Evolutionary conservation across 2,329 filamentous ascomycete species (phyloP).

Genomic region (Nemania sp.): DNA sequence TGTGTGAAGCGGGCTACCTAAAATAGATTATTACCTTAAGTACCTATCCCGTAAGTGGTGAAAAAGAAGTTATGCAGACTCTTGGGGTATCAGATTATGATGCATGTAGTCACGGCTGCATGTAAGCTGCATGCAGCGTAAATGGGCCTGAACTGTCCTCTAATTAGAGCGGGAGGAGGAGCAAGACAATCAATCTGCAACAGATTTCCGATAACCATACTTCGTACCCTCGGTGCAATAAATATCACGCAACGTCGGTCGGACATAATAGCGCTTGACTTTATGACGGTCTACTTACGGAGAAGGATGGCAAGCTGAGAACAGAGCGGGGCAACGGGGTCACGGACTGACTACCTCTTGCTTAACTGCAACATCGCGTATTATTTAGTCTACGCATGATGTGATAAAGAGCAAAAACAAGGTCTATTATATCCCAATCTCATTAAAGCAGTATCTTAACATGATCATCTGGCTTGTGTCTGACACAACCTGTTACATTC

Average conservation of each 20-base stretch:
- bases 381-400: neutral
- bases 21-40: neutral
- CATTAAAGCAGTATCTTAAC: neutral
- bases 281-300: neutral
- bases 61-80: neutral
- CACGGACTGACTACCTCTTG: too few species aligned
- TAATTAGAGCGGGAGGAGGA: neutral
- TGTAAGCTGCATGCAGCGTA: neutral
- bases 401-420: too few species aligned
- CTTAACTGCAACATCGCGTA: neutral
- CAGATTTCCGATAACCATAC: neutral
- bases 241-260: neutral
- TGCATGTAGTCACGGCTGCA: too few species aligned
- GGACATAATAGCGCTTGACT: neutral
- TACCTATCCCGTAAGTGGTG: too few species aligned
- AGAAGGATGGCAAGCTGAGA: neutral
- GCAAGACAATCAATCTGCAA: neutral
- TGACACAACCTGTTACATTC: neutral
- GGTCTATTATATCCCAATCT: too few species aligned
- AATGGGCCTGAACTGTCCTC: too few species aligned
- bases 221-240: neutral
- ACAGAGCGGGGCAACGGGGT: neutral
- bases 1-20: neutral
- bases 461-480: neutral
- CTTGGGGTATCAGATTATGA: neutral